Evolutionary conservation across 1,139 yeast genomes (phyloP).

Genomic region (Saccharomyces hybrid): DNA sequence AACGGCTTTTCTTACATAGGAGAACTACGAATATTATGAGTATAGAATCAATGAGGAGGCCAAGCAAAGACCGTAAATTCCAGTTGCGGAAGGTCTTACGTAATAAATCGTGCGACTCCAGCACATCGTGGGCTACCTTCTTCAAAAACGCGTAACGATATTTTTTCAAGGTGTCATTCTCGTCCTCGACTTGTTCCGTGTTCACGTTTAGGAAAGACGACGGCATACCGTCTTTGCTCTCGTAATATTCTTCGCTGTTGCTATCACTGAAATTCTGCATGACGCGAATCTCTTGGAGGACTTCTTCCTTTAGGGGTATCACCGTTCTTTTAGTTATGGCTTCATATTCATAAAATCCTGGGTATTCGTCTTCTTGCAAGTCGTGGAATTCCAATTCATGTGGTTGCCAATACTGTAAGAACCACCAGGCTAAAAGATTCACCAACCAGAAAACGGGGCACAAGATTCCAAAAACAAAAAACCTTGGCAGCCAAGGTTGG

Average conservation of each 20-base stretch:
- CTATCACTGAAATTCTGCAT: neutral
- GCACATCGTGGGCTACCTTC: slow-evolving; percentile 9
- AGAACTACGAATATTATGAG: slow-evolving; percentile 3
- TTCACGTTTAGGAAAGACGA: neutral
- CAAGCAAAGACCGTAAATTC: slow-evolving; percentile 11
- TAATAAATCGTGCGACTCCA: slow-evolving; percentile 11
- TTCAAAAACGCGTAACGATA: slow-evolving; percentile 8
- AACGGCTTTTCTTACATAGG: neutral
- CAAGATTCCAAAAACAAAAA: slow-evolving; percentile 22
- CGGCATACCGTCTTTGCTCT: neutral
- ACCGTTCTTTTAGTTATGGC: slow-evolving; percentile 4
- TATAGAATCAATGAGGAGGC: slow-evolving; percentile 7
- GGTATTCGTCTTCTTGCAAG: slow-evolving; percentile 17
- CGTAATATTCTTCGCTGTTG: neutral
- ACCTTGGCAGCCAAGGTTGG: slow-evolving; percentile 7
- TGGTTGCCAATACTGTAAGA: slow-evolving; percentile 11
- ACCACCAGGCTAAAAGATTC: slow-evolving; percentile 14
- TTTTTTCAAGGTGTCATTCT: neutral
- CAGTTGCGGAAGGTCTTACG: slow-evolving; percentile 12
- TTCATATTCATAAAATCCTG: slow-evolving; percentile 19
- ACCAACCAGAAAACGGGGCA: slow-evolving; percentile 21
- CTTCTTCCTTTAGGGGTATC: neutral
- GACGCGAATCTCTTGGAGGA: neutral
- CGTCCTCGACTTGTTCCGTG: neutral
- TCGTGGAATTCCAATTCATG: slow-evolving; percentile 13